Evolutionary conservation across 2,329 filamentous ascomycete genomes (phyloP), one percentile per base, ranked within the genome.

Genomic region (Monosporascus sp.): DNA sequence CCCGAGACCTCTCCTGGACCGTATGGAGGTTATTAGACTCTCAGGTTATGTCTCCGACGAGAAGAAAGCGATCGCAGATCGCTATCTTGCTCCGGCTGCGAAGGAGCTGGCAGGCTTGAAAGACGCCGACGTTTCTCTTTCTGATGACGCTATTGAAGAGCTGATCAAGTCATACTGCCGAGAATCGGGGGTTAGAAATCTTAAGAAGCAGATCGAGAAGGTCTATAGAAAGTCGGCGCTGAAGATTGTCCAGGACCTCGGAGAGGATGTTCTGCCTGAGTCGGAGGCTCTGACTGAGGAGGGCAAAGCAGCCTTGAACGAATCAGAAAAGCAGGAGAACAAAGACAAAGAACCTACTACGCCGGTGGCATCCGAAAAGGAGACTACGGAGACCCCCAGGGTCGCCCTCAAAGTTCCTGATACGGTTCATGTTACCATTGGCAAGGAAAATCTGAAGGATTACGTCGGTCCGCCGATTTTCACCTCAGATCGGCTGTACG

Each of bases 181-280:
- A 44, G 94, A 99, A 73, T 96, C 91, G 44, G 94, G 94, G 63
- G 95, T 99, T 8, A 87, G 94, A 60, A 99, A 99, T 68, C 76
- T 99, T 56, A 99, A 99, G 82, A 97, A 99, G 78, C 93, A 97
- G 71, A 99, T 99, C 57, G 94, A 99, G 71, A 99, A 99, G 77
- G 91, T 99, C 3, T 99, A 97, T 74, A 86, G 94, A 54, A 99
- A 99, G 73, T 91, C 93, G 16, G 95, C 94, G 0, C 79, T 99
- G 57, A 97, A 97, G 74, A 99, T 99, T 61, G 93, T 99, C 14
- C 88, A 93, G 68, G 92, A 97, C 58, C 80, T 97, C 16, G 93
- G 93, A 49, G 92, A 97, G 66, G 87, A 91, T 6, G 89, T 80
- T 1, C 73, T 96, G 2, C 81, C 88, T 3, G 92, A 97, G 68